These are phyloP conservation scores for Septoria linicola DNA, from an alignment of 2,329 filamentous ascomycete species.

Conservation along the genomic window DNA sequence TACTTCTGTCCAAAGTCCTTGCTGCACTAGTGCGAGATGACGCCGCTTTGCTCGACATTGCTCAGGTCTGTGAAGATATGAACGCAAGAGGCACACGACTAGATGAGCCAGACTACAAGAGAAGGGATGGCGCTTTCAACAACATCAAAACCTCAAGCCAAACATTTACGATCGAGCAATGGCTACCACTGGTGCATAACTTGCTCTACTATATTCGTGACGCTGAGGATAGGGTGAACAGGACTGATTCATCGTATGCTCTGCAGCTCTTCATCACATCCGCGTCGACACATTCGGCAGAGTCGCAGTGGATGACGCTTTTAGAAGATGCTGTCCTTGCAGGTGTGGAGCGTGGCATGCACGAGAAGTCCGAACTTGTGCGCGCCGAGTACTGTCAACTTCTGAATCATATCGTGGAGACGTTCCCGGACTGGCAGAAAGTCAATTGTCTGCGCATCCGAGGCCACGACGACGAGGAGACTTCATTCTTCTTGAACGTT, in stretches of 20 bases:
- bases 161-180: slow-evolving; percentile 68
- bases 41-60: slow-evolving; percentile 59
- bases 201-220: slow-evolving; percentile 82
- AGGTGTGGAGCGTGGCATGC: slow-evolving; percentile 73
- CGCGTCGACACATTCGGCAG: slow-evolving; percentile 52
- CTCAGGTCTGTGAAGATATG: slow-evolving; percentile 70
- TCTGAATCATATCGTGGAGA: slow-evolving; percentile 73
- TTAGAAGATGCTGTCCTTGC: slow-evolving; percentile 68
- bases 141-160: slow-evolving; percentile 65
- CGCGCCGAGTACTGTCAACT: slow-evolving; percentile 78
- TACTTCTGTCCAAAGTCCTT: slow-evolving; percentile 71
- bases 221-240: slow-evolving; percentile 82
- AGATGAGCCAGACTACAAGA: slow-evolving; percentile 85
- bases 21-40: slow-evolving; percentile 67
- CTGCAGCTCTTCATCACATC: slow-evolving; percentile 73
- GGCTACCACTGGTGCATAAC: slow-evolving; percentile 86
- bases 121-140: slow-evolving; percentile 73
- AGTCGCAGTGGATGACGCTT: slow-evolving; percentile 53
- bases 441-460: slow-evolving; percentile 72
- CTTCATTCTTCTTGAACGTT: slow-evolving; percentile 89
- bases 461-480: slow-evolving; percentile 69
- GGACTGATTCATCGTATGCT: slow-evolving; percentile 77
- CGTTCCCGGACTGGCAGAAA: slow-evolving; percentile 66
- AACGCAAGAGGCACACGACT: slow-evolving; percentile 76
- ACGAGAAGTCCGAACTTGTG: slow-evolving; percentile 69